A percentile compares a stretch with the other conserved stretches of the same genome.
phyloP scores from a whole-genome alignment of 2,329 filamentous ascomycete species.

The Hymenoscyphus salicellus region DNA sequence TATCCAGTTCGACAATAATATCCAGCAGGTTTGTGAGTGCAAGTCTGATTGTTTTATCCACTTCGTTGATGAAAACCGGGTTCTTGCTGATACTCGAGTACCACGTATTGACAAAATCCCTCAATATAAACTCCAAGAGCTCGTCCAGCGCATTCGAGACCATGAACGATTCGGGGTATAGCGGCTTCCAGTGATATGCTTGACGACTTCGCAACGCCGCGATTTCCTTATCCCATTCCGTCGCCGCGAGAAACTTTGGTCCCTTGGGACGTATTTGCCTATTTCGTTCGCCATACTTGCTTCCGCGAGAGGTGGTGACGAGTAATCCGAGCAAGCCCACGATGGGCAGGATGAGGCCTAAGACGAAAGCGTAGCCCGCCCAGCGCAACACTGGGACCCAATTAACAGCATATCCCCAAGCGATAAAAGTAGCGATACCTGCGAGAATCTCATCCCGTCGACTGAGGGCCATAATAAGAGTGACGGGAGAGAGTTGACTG shows the following conservation, averaged over 20 bases:
- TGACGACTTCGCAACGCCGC: conserved; percentile 63
- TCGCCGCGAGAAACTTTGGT: conserved; percentile 58
- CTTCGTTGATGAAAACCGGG: conserved; percentile 77
- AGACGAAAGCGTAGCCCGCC: conserved; percentile 77
- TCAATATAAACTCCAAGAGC: conserved; percentile 70
- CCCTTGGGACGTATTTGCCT: conserved; percentile 44
- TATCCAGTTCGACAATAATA: conserved; percentile 70
- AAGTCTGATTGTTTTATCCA: conserved; percentile 74
- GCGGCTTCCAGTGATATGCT: conserved; percentile 63
- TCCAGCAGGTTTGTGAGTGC: conserved; percentile 71
- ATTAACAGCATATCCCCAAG: conserved; percentile 82
- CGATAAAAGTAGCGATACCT: conserved; percentile 69
- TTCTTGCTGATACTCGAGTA: conserved; percentile 81
- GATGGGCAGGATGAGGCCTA: conserved; percentile 59
- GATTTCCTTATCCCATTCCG: conserved; percentile 68
- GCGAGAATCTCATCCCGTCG: conserved; percentile 69
- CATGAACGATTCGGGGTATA: conserved; percentile 73
- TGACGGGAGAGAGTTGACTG: conserved; percentile 29
- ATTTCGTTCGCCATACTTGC: conserved; percentile 41
- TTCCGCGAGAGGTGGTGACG: conserved; percentile 58
- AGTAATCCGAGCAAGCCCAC: conserved; percentile 57
- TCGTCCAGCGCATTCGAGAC: conserved; percentile 79
- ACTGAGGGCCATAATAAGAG: conserved; percentile 62
- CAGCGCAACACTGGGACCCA: conserved; percentile 82
- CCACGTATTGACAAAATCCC: conserved; percentile 87